phyloP scores from a whole-genome alignment of 768 basidiomycete genomes.

The Chalciporus piperatus region DNA sequence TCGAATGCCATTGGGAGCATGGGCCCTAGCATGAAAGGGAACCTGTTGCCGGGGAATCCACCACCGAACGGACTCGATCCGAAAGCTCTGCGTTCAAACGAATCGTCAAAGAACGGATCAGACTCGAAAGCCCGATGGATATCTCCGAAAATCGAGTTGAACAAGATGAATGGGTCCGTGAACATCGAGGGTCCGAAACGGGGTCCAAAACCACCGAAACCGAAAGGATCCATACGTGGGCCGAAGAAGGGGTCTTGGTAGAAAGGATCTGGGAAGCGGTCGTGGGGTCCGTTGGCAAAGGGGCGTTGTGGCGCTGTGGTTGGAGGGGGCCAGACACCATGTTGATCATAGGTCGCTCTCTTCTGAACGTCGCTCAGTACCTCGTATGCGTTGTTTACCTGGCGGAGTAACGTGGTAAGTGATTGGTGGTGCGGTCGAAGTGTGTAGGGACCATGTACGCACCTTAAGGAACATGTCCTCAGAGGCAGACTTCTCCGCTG shows the following conservation, averaged over 20 bases:
- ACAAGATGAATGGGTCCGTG: constrained; percentile 74
- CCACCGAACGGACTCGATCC: constrained; percentile 12
- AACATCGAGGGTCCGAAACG: constrained; percentile 35
- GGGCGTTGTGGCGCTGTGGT: constrained; percentile 10
- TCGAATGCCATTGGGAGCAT: constrained; percentile 8
- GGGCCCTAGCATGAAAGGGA: constrained; percentile 1
- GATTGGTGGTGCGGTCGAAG: neutral
- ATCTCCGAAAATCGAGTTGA: constrained; percentile 68
- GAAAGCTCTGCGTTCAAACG: constrained; percentile 17
- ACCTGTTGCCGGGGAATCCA: constrained; percentile 8
- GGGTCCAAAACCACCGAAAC: constrained; percentile 24
- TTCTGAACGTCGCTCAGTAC: constrained; percentile 62
- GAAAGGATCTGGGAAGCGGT: constrained; percentile 19
- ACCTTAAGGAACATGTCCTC: constrained; percentile 57
- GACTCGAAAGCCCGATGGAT: constrained; percentile 32
- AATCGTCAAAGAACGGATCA: constrained; percentile 36
- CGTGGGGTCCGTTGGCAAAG: constrained; percentile 14
- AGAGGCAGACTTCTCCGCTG: constrained; percentile 54
- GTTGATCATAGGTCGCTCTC: constrained; percentile 63
- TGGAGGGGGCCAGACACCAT: constrained; percentile 78
- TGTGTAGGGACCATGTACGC: constrained; percentile 11
- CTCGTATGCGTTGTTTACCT: constrained; percentile 81
- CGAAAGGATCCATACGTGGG: constrained; percentile 26
- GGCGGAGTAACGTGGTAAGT: neutral
- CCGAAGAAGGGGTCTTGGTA: constrained; percentile 23